Conservation (phyloP, 805 yeast species). For the Yarrowia divulgata region DNA sequence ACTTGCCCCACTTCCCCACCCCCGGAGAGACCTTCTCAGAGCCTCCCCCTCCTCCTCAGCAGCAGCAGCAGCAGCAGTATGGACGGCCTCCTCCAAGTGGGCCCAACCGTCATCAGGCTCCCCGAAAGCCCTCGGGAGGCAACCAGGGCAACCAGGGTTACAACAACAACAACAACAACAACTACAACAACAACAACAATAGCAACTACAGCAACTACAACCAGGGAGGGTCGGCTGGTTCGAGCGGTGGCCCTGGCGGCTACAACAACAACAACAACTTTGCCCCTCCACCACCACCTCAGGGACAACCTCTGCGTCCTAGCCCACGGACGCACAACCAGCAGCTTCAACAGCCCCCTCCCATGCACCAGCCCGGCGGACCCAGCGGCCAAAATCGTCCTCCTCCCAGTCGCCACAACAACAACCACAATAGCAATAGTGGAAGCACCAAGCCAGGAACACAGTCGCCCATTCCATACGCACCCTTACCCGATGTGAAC, state of each 20-base stretch:
- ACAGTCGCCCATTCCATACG: slow-evolving; percentile 35
- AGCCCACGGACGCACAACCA: slow-evolving; percentile 32
- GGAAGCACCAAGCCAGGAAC: slow-evolving; percentile 7
- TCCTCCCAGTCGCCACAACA: slow-evolving; percentile 14
- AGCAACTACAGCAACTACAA: slow-evolving; percentile 9
- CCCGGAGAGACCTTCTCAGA: slow-evolving; percentile 24
- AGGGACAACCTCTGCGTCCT: neutral
- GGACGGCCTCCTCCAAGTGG: slow-evolving; percentile 30
- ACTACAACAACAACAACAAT: slow-evolving; percentile 1
- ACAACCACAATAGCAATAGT: slow-evolving; percentile 23
- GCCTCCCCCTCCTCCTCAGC: slow-evolving; percentile 15
- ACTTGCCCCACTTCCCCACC: slow-evolving; percentile 36
- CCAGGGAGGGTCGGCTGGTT: slow-evolving; percentile 1
- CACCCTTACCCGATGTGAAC: slow-evolving; percentile 41
- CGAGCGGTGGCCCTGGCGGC: slow-evolving; percentile 15
- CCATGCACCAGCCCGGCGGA: slow-evolving; percentile 31
- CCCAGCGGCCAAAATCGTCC: slow-evolving; percentile 18
- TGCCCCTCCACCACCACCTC: slow-evolving; percentile 9
- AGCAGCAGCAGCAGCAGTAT: slow-evolving; percentile 27
- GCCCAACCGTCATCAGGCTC: slow-evolving; percentile 22
- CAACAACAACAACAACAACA: slow-evolving; percentile 10
- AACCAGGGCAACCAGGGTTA: slow-evolving; percentile 6
- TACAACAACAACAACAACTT: slow-evolving; percentile 21
- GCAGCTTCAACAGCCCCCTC: slow-evolving; percentile 32
- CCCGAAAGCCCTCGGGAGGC: slow-evolving; percentile 28